Evolutionary conservation across 1,284 basidiomycete genomes (phyloP), one percentile per base, ranked within the genome.

Genomic region (Mycosarcoma maydis): DNA sequence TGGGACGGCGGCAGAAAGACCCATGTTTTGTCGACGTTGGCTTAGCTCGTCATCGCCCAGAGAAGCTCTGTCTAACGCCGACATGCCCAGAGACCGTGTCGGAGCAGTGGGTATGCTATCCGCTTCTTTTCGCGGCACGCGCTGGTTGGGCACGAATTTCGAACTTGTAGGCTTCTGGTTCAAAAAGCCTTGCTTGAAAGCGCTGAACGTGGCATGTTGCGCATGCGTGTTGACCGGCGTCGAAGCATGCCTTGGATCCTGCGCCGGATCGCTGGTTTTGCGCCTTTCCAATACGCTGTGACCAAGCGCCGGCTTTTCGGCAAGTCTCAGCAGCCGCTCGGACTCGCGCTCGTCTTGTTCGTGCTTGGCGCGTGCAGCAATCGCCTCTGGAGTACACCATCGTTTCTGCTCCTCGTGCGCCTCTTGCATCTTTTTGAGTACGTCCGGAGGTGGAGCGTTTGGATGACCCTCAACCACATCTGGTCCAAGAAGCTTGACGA

Each of bases 391-490:
- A 1, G 50, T 71, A 6, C 58, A 61, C 6, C 38, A n/a, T 0
- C 53, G 48, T 43, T 61, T 41, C 11, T 66, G 52, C 23, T 58
- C 50, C 32, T 65, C 60, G 34, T 65, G 53, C 23, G 50, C 66
- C 23, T 70, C 48, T 48, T 71, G 68, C 68, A 71, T 65, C 57
- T 64, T 50, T 19, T 29, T 49, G 20, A 67, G 40, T 34, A 67
- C 49, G 19, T 75, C 56, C 3, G 54, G 4, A 11, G 58, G 44
- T 8, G 69, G 69, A 0, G 73, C 77, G 39, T 50, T 65, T 9
- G 76, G 76, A 40, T 78, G 76, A 3, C 77, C 78, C 26, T 66
- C 57, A 30, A 80, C 76, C 16, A 78, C 61, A 33, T 72, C 66
- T 0, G 75, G 68, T 1, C 78, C 78, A 20, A 80, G 60, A 23